Percentiles rank a stretch among this genome's conserved stretches.
Conservation (phyloP, 2,329 filamentous ascomycete species). For the Erysiphe pisi region DNA sequence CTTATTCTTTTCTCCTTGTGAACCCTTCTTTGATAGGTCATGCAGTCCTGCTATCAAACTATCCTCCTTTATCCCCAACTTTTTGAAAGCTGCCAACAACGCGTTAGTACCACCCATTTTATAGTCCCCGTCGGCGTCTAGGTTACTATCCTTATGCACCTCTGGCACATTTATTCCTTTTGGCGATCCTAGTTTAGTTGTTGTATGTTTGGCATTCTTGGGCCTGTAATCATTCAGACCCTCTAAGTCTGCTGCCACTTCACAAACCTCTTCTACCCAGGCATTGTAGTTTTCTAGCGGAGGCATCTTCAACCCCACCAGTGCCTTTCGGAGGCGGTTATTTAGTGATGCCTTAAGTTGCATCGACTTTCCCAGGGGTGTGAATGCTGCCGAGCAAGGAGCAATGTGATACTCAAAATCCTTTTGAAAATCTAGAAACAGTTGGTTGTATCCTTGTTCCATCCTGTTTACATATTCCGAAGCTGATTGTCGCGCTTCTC, state of each 20-base stretch:
- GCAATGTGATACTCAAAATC: background rate
- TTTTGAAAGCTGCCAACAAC: background rate
- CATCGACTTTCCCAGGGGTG: background rate
- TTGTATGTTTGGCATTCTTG: background rate
- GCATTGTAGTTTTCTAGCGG: background rate
- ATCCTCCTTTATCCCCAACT: no score
- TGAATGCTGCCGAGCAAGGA: background rate
- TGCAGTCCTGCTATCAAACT: no score
- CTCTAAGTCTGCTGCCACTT: conserved; percentile 12
- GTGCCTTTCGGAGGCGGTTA: background rate
- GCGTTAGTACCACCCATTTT: background rate
- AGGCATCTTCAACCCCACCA: background rate
- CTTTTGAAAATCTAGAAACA: conserved; percentile 20
- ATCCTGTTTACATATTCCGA: background rate
- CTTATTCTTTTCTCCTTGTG: no score
- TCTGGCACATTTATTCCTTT: background rate
- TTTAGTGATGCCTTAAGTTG: conserved; percentile 7
- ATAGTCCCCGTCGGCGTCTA: background rate
- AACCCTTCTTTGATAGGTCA: no score
- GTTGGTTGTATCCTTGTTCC: background rate
- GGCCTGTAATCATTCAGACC: background rate
- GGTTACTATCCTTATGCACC: background rate
- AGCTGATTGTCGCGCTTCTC: background rate
- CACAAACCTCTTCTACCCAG: background rate
- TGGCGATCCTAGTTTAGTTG: background rate